Base-by-base conservation (phyloP, 2,329 filamentous ascomycete species). In the Calonectria hawksworthii region DNA sequence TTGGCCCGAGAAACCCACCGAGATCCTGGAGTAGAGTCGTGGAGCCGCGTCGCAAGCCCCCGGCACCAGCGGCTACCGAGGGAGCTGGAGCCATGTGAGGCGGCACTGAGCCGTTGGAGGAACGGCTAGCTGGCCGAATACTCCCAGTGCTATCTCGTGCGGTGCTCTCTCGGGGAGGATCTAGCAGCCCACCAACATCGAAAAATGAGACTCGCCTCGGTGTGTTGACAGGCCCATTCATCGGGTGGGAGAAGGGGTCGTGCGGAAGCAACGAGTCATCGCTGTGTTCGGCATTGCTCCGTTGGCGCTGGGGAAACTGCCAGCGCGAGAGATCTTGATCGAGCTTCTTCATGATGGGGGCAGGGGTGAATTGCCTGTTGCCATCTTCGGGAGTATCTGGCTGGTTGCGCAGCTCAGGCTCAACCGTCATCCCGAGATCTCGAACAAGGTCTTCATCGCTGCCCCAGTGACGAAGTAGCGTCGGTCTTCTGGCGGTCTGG, bases 381-480 rank as follows among this genome's bases (percentile, higher is more conserved):
- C 80, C 81, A 34, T 80, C 81, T 18, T 80, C 80, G 2, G 77
- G 76, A 4, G 78, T 78, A 26, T 80, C 78, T 3, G 81, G 83
- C 2, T 77, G 80, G 14, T 87, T 85, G 38, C 89, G 87, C 23
- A 93, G 82, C 70, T 90, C 87, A 1, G 88, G 88, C 50, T 90
- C 87, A 4, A 92, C 89, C 16, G 94, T 91, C 50, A 96, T 91
- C 10, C 96, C 96, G 4, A 98, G 81, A 74, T 93, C 94, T 66
- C 94, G 89, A 6, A 98, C 95, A 1, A 99, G 90, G 82, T 99
- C 95, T 82, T 98, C 96, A 80, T 99, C 96, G 79, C 95, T 98
- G 54, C 95, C 96, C 93, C 94, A 96, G 71, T 94, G 92, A 65
- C 91, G 90, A 74, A 93, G 86, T 56, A 93, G 75, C 14, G 89